These are phyloP conservation scores for Tolypocladium endophyticum DNA, from an alignment of 2,329 filamentous ascomycete species.

Conservation along the genomic window DNA sequence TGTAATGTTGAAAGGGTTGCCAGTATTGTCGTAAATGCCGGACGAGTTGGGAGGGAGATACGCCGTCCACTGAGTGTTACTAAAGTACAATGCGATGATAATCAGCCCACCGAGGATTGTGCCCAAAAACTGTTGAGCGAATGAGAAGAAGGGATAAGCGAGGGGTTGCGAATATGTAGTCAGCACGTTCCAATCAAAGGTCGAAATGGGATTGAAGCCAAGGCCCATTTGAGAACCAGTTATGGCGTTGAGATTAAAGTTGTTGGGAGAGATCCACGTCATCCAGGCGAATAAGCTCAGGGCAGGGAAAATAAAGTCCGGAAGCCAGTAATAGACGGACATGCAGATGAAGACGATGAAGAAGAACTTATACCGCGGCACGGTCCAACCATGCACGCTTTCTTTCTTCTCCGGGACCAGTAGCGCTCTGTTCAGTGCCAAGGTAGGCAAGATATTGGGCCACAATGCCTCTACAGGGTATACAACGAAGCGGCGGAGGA, in stretches of 20 bases:
- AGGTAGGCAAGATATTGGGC: slow-evolving; percentile 20
- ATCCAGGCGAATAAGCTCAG: slow-evolving; percentile 37
- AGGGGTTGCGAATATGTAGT: slow-evolving; percentile 14
- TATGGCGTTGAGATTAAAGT: slow-evolving; percentile 27
- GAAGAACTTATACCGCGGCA: slow-evolving; percentile 34
- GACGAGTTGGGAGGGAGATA: slow-evolving; percentile 39
- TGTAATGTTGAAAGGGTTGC: slow-evolving; percentile 26
- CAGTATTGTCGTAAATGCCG: slow-evolving; percentile 33
- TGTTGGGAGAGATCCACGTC: slow-evolving; percentile 37
- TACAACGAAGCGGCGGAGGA: slow-evolving; percentile 22
- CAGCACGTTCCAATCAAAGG: slow-evolving; percentile 37
- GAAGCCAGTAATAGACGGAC: slow-evolving; percentile 37
- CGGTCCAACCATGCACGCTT: slow-evolving; percentile 30
- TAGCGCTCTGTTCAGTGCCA: slow-evolving; percentile 22
- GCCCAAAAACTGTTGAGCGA: slow-evolving; percentile 23
- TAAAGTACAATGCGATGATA: slow-evolving; percentile 33
- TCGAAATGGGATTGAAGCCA: slow-evolving; percentile 38
- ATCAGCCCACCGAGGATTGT: slow-evolving; percentile 23
- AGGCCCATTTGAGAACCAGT: slow-evolving; percentile 30
- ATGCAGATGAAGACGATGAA: slow-evolving; percentile 22
- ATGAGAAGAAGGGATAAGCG: slow-evolving; percentile 26
- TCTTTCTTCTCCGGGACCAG: slow-evolving; percentile 21
- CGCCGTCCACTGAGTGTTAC: slow-evolving; percentile 29
- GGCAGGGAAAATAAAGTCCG: slow-evolving; percentile 32
- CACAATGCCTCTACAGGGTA: slow-evolving; percentile 23